Percentiles rank a stretch among this genome's conserved stretches.
Evolutionary conservation across 2,329 filamentous ascomycete genomes (phyloP).

Genomic region (Xylaria sp.): DNA sequence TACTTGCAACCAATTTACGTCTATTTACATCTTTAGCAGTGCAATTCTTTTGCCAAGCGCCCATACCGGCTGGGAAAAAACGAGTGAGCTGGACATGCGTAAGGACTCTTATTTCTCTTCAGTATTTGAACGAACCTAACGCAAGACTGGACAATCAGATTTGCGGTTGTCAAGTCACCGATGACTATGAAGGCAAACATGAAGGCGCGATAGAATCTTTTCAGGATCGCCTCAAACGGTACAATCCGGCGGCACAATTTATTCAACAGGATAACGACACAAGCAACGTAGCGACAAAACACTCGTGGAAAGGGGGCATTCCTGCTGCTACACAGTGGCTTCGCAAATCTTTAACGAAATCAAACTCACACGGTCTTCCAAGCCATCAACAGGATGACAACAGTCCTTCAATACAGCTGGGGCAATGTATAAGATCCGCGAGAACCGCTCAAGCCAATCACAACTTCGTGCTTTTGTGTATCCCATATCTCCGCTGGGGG

Average conservation of each 20-base stretch:
- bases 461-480: constrained; percentile 30
- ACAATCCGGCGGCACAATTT: constrained; percentile 11
- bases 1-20: constrained; percentile 2
- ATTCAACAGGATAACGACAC: not conserved
- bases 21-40: not conserved
- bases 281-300: not conserved
- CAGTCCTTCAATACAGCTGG: constrained; percentile 4
- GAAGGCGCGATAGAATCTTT: constrained; percentile 1
- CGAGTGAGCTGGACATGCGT: constrained; percentile 25
- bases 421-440: constrained; percentile 5
- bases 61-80: not conserved
- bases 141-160: not conserved
- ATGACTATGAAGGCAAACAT: constrained; percentile 15
- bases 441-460: not conserved
- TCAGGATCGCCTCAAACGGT: constrained; percentile 10
- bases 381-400: constrained; percentile 1
- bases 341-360: not conserved
- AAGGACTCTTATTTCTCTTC: not conserved
- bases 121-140: not conserved
- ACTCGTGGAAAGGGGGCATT: constrained; percentile 1
- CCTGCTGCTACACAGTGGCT: constrained; percentile 1
- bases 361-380: constrained; percentile 11
- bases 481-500: constrained; percentile 31
- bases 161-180: constrained; percentile 14
- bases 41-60: not conserved